Percentiles rank a stretch among this genome's conserved stretches.
Evolutionary conservation across 140 eudicot species (phyloP).

Genomic region (Anethum foeniculum): DNA sequence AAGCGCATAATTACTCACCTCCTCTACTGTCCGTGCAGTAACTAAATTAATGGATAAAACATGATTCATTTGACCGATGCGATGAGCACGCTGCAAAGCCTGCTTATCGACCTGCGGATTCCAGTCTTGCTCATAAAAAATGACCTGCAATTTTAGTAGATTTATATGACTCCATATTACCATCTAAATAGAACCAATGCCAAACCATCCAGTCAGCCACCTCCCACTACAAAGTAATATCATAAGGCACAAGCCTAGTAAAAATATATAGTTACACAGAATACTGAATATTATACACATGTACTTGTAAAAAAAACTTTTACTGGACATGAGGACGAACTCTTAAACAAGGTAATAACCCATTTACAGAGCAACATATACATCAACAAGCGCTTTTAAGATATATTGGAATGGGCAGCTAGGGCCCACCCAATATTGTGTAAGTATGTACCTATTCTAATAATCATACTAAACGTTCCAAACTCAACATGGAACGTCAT

Average conservation of each 20-base stretch:
- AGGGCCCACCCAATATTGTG: neutral
- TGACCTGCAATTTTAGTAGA: conserved; percentile 46
- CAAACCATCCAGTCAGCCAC: neutral
- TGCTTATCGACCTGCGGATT: conserved; percentile 99
- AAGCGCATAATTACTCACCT: conserved; percentile 39
- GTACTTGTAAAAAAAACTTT: neutral
- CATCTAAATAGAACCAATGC: neutral
- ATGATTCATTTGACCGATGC: conserved; percentile 92
- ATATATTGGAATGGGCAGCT: neutral
- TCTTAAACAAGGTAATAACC: neutral
- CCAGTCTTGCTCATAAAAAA: conserved; percentile 99
- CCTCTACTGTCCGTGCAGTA: conserved; percentile 68
- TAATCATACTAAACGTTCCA: neutral
- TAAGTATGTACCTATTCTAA: neutral
- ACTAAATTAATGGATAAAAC: conserved; percentile 79
- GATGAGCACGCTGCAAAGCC: conserved; percentile 94
- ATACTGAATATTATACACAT: neutral
- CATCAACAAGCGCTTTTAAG: neutral
- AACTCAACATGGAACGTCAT: neutral
- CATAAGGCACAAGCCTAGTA: neutral
- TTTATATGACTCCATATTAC: neutral
- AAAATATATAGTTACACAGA: neutral
- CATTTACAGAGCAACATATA: neutral
- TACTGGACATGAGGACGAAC: neutral
- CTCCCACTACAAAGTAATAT: neutral